Conservation (phyloP, 257 asterid genomes). For the Osmanthus fragrans region DNA sequence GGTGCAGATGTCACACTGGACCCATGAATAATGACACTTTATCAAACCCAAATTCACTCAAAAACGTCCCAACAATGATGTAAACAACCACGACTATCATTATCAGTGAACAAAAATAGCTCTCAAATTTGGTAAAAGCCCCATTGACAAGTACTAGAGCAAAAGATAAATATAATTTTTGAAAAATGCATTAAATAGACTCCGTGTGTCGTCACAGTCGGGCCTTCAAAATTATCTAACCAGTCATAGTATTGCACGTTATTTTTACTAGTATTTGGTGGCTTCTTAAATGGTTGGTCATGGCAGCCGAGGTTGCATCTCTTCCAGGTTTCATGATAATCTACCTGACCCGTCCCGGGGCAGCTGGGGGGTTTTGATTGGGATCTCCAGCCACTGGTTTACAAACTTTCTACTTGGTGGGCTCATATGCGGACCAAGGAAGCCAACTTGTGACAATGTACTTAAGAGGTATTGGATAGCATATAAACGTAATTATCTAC, state of each 20-base stretch:
- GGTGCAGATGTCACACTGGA: conserved; percentile 20
- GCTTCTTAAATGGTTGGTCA: neutral
- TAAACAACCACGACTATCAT: neutral
- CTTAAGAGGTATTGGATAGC: too few relatives aligned
- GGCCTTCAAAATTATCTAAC: neutral
- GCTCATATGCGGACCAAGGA: neutral
- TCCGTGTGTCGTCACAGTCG: neutral
- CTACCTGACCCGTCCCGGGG: neutral
- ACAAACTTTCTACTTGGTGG: neutral
- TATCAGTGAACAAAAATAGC: neutral
- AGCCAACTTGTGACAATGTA: neutral
- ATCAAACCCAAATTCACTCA: neutral
- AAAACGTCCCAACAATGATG: neutral
- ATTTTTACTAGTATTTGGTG: neutral
- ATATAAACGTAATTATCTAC: too few relatives aligned
- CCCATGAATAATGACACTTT: neutral
- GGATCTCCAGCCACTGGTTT: neutral
- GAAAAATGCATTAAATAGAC: neutral
- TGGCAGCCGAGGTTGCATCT: neutral
- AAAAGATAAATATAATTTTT: neutral
- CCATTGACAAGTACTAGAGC: neutral
- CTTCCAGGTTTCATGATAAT: neutral
- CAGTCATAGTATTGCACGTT: neutral
- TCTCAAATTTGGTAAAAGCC: conserved; percentile 13
- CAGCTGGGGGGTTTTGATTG: neutral